These are phyloP conservation scores for Steccherinum ochraceum DNA, from an alignment of 768 basidiomycete genomes.

Conservation along the genomic window DNA sequence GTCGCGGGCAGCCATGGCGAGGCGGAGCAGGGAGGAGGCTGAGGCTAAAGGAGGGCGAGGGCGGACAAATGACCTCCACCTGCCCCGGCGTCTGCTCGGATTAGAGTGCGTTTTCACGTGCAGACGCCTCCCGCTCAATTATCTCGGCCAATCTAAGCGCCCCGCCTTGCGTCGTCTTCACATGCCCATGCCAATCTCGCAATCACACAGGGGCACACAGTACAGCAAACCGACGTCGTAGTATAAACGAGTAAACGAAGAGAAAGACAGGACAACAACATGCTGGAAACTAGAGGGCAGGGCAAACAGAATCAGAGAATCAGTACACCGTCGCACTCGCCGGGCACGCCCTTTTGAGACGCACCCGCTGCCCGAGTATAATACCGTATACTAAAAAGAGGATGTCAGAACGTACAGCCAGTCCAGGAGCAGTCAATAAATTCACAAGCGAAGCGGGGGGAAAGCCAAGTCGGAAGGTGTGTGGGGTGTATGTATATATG, in stretches of 20 bases:
- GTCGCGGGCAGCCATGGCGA: slow-evolving; percentile 10
- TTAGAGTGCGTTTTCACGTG: background rate
- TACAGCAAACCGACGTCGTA: too few species aligned
- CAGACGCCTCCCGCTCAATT: background rate
- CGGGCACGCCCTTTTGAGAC: background rate
- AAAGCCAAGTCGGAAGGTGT: background rate
- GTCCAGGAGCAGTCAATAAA: background rate
- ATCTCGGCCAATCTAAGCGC: background rate
- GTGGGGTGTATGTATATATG: background rate
- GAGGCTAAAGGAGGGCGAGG: background rate
- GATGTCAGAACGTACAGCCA: too few species aligned
- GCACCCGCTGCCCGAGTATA: background rate
- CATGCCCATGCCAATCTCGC: background rate
- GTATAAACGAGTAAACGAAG: background rate
- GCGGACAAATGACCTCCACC: background rate
- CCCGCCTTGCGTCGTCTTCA: too few species aligned
- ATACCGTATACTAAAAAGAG: background rate
- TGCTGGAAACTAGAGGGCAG: background rate
- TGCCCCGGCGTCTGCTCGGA: too few species aligned
- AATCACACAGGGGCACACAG: background rate
- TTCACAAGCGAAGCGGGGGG: background rate
- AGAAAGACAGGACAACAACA: background rate
- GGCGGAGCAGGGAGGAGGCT: background rate
- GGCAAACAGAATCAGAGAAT: background rate
- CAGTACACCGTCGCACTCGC: background rate